These are phyloP conservation scores for Danielozyma ontarioensis DNA, from an alignment of 805 yeast species.

Conservation along the genomic window DNA sequence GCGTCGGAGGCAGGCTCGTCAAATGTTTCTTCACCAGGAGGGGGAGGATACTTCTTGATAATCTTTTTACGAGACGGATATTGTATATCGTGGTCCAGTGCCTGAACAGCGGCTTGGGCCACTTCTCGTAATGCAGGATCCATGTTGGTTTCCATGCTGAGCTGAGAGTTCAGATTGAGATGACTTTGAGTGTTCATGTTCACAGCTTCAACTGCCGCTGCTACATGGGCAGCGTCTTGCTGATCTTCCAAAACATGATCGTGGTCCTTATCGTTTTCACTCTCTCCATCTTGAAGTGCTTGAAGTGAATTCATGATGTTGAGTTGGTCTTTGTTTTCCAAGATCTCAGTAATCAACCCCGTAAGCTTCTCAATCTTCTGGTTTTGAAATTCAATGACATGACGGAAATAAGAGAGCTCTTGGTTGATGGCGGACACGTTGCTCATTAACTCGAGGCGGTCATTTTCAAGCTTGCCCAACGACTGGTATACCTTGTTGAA, in stretches of 20 bases:
- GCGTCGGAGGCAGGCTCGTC: no score
- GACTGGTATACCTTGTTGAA: not conserved
- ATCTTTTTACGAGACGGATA: not conserved
- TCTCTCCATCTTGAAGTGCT: conserved; percentile 18
- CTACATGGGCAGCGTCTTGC: conserved; percentile 5
- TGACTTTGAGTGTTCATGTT: no score
- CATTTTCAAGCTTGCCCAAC: conserved; percentile 21
- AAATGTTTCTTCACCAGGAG: not conserved
- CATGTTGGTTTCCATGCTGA: conserved; percentile 27
- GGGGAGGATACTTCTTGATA: not conserved
- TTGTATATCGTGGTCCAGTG: conserved; percentile 10
- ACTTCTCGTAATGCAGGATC: conserved; percentile 39
- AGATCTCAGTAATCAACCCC: conserved; percentile 24
- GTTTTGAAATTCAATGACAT: conserved; percentile 33
- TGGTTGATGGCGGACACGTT: conserved; percentile 19
- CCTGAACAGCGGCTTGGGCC: conserved; percentile 35
- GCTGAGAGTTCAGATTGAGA: not conserved
- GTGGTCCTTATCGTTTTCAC: conserved; percentile 14
- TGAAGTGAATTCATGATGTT: conserved; percentile 26
- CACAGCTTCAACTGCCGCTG: not conserved
- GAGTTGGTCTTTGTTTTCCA: conserved; percentile 22
- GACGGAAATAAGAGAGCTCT: conserved; percentile 32
- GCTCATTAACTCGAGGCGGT: conserved; percentile 3
- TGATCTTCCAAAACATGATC: conserved; percentile 17
- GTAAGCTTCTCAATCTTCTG: conserved; percentile 35